Conservation (phyloP, 257 asterid genomes). For the Anisodus acutangulus region DNA sequence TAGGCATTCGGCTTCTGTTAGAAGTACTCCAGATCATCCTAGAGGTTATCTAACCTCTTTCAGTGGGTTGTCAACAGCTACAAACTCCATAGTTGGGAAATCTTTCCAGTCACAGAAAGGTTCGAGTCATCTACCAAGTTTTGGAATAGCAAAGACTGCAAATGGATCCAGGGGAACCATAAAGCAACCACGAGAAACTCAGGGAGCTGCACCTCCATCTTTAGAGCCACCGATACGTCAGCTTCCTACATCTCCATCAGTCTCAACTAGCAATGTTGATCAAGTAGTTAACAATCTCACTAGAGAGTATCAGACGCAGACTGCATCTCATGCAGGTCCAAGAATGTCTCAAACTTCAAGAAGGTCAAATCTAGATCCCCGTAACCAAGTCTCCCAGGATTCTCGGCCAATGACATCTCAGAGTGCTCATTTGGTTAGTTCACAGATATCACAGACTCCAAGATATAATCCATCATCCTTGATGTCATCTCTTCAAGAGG, state of each 20-base stretch:
- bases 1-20: constrained; percentile 43
- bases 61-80: constrained; percentile 46
- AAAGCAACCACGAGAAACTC: constrained; percentile 47
- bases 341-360: constrained; percentile 56
- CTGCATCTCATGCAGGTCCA: constrained; percentile 63
- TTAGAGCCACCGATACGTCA: constrained; percentile 48
- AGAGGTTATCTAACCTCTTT: constrained; percentile 52
- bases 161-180: constrained; percentile 43
- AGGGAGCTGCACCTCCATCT: constrained; percentile 49
- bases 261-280: constrained; percentile 34
- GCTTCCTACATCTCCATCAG: constrained; percentile 57
- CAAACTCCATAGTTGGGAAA: constrained; percentile 42
- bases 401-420: constrained; percentile 43
- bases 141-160: constrained; percentile 44
- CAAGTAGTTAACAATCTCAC: constrained; percentile 46
- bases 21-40: constrained; percentile 43
- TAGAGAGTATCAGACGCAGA: constrained; percentile 49
- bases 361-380: constrained; percentile 40
- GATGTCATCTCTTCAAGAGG: constrained; percentile 46
- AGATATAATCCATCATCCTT: constrained; percentile 43
- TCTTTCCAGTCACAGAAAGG: constrained; percentile 49
- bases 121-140: constrained; percentile 43
- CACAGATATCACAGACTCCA: constrained; percentile 45
- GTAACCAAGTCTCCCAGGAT: constrained; percentile 46
- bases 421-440: constrained; percentile 43